phyloP scores from a whole-genome alignment of 2,329 filamentous ascomycete genomes.

The Stagonosporopsis vannaccii region DNA sequence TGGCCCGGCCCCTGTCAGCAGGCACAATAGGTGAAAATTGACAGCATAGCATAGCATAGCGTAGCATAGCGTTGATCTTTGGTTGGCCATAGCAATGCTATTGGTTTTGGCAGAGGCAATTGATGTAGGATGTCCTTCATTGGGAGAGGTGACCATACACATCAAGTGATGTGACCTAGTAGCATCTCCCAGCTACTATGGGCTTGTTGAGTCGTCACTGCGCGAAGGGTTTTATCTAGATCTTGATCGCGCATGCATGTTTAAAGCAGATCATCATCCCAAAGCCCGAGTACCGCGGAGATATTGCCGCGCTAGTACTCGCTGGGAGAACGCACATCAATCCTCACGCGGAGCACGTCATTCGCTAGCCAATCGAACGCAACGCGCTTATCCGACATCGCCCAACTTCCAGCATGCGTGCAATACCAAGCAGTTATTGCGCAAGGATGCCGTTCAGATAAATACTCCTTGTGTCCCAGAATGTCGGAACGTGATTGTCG shows the following conservation, averaged over 20 bases:
- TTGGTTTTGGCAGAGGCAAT: background rate
- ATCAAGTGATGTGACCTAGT: background rate
- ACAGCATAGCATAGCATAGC: constrained; percentile 14
- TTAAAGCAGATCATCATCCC: background rate
- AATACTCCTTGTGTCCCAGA: background rate
- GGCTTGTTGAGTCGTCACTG: background rate
- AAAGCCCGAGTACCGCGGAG: background rate
- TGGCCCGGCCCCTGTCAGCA: background rate
- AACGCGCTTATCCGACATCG: constrained; percentile 15
- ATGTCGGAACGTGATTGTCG: background rate
- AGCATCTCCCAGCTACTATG: background rate
- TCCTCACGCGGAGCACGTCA: constrained; percentile 17
- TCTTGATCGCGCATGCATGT: background rate
- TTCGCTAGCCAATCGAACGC: constrained; percentile 14
- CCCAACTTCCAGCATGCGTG: background rate
- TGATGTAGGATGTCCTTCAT: background rate
- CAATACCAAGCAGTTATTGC: constrained; percentile 13
- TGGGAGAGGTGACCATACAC: background rate
- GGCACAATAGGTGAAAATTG: background rate
- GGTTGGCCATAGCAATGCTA: background rate
- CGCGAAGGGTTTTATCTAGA: background rate
- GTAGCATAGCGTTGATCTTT: constrained; percentile 14
- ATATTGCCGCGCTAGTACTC: constrained; percentile 5
- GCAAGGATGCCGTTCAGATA: constrained; percentile 6
- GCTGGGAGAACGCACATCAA: constrained; percentile 11